Evolutionary conservation across 2,329 filamentous ascomycete genomes (phyloP).

Genomic region (Aspergillus spinulosporus): DNA sequence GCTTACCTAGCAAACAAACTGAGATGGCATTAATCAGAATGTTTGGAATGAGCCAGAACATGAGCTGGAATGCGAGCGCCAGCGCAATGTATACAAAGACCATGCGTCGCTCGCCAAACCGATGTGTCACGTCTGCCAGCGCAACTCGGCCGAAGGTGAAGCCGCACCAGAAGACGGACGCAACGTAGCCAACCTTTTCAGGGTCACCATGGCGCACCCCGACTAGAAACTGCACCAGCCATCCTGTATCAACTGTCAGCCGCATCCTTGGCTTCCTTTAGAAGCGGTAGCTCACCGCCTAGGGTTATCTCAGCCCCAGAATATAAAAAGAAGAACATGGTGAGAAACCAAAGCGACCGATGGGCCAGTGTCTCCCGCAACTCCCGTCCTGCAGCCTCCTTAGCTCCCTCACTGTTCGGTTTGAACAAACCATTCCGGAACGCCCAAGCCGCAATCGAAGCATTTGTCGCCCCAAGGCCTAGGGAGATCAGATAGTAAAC

Average conservation of each 20-base stretch:
- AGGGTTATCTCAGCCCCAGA: constrained; percentile 26
- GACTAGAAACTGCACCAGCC: constrained; percentile 28
- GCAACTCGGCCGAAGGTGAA: constrained; percentile 26
- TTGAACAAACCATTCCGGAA: constrained; percentile 24
- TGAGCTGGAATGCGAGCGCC: constrained; percentile 22
- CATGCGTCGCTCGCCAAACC: constrained; percentile 28
- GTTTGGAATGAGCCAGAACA: constrained; percentile 27
- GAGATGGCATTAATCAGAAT: constrained; percentile 27
- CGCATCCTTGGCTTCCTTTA: background rate
- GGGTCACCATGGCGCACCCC: constrained; percentile 26
- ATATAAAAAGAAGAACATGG: constrained; percentile 29
- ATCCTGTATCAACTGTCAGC: constrained; percentile 17
- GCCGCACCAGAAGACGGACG: constrained; percentile 27
- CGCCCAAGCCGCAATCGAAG: constrained; percentile 19
- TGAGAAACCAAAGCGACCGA: constrained; percentile 26
- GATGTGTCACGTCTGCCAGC: constrained; percentile 26
- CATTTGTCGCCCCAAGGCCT: constrained; percentile 20
- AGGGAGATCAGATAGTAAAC: constrained; percentile 25
- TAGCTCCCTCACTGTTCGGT: constrained; percentile 23
- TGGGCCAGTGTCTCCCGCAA: constrained; percentile 22
- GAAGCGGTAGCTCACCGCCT: constrained; percentile 19
- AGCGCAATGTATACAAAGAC: constrained; percentile 24
- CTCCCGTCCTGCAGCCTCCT: constrained; percentile 23
- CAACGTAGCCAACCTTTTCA: constrained; percentile 27
- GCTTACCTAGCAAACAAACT: constrained; percentile 26